Percentiles rank a stretch among this genome's conserved stretches.
These are phyloP conservation scores for Colletotrichum aenigma DNA, from an alignment of 2,329 filamentous ascomycete species.

Conservation along the genomic window DNA sequence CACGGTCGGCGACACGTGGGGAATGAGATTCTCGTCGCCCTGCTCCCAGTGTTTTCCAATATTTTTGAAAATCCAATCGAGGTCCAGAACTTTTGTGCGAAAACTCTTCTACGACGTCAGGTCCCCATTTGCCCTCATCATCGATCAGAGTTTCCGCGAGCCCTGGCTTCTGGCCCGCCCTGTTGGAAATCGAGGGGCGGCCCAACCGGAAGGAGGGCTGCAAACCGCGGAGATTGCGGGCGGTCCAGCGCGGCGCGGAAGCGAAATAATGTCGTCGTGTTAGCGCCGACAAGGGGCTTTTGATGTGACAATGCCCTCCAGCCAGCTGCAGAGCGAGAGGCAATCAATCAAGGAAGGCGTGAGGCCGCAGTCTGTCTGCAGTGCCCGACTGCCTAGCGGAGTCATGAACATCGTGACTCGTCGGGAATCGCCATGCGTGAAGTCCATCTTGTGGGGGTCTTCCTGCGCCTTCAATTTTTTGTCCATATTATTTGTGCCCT, in stretches of 20 bases:
- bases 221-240: conserved; percentile 15
- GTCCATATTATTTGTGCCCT: neutral
- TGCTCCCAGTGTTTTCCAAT: neutral
- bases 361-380: neutral
- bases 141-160: neutral
- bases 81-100: neutral
- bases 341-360: neutral
- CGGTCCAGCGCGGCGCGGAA: conserved; percentile 5
- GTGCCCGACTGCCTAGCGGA: neutral
- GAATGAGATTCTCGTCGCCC: neutral
- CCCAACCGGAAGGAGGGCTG: neutral
- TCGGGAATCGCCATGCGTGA: neutral
- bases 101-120: neutral
- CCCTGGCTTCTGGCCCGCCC: neutral
- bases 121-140: neutral
- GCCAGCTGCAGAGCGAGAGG: neutral
- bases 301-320: neutral
- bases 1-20: conserved; percentile 1
- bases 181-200: neutral
- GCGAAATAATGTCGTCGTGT: conserved; percentile 8
- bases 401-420: neutral
- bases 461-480: neutral
- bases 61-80: neutral
- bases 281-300: conserved; percentile 2
- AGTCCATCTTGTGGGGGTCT: neutral